Base-by-base conservation (phyloP, 2,329 filamentous ascomycete species). In the Drechslerella stenobrocha region DNA sequence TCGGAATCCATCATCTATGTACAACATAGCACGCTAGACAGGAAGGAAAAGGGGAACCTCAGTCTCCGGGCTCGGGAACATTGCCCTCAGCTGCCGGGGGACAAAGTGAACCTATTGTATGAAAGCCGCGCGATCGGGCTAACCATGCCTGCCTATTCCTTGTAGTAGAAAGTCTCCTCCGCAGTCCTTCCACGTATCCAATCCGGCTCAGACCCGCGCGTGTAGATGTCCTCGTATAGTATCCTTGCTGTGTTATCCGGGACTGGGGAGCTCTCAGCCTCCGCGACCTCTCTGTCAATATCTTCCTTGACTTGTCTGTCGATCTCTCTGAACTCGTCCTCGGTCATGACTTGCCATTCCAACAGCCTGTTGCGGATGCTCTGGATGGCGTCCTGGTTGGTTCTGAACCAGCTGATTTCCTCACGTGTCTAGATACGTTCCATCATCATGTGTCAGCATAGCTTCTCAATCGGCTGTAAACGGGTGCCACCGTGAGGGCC, bases 371-470 rank as follows among this genome's bases (percentile, higher is more conserved):
- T 88, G 86, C 97, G 97, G 74, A 98, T 85, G 67, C 93, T 93
- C 75, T 91, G 90, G 76, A 98, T 98, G 73, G 93, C 90, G 81
- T 98, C 93, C 80, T 97, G 89, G 80, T 93, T 98, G 74, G 88
- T 95, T 76, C 93, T 89, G 93, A 98, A 98, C 79, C 92, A 91
- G 83, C 96, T 92, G 76, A 98, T 96, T 82, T 98, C 93, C 82
- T 98, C 93, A 80, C 93, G 90, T 74, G 92, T 96, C 71, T 73
- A 77, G 79, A 52, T 18, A 9, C 15, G 18, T n/a, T n/a, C n/a
- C 4, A 28, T 28, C 8, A 42, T 15, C 3, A 5, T 22, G 1
- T 30, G 20, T 52, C 20, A 59, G 47, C 20, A 30, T 40, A 13
- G 13, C 2, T n/a, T 32, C 4, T 20, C 18, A 4, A 5, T 4